Percentiles rank a stretch among this genome's conserved stretches.
Conservation (phyloP, 2,329 filamentous ascomycete species). For the Ceratocystis lukuohia region DNA sequence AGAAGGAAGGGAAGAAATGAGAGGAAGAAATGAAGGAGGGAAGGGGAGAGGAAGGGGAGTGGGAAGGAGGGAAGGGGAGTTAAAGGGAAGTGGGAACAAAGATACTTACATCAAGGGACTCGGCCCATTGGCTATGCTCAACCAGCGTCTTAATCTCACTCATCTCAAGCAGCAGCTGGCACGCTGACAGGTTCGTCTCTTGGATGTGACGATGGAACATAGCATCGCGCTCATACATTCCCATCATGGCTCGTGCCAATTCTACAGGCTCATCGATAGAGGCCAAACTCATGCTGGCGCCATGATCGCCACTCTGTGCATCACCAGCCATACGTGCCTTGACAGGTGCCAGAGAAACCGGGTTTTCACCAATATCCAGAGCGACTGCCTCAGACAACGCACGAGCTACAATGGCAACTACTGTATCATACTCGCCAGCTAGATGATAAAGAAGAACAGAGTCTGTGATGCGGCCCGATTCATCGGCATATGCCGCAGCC, state of each 20-base stretch:
- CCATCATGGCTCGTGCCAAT: slow-evolving; percentile 47
- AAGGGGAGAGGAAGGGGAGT: too few species aligned
- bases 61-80: too few species aligned
- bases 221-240: slow-evolving; percentile 47
- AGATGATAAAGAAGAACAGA: slow-evolving; percentile 90
- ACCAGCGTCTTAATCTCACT: slow-evolving; percentile 46
- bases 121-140: slow-evolving; percentile 42
- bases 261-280: slow-evolving; percentile 48
- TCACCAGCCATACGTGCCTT: slow-evolving; percentile 49
- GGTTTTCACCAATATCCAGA: slow-evolving; percentile 70
- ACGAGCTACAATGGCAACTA: slow-evolving; percentile 80
- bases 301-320: slow-evolving; percentile 44
- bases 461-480: slow-evolving; percentile 85
- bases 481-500: slow-evolving; percentile 82
- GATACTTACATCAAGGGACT: slow-evolving; percentile 42
- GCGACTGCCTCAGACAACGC: slow-evolving; percentile 81
- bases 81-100: too few species aligned
- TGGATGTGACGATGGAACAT: slow-evolving; percentile 48
- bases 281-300: slow-evolving; percentile 28
- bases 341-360: slow-evolving; percentile 63
- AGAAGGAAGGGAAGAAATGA: too few species aligned
- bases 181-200: slow-evolving; percentile 43
- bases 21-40: too few species aligned
- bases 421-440: slow-evolving; percentile 87
- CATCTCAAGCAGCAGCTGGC: slow-evolving; percentile 45